A percentile compares a stretch with the other conserved stretches of the same genome.
phyloP scores from a whole-genome alignment of 345 rosid species.

The Hibiscus tridactylites region DNA sequence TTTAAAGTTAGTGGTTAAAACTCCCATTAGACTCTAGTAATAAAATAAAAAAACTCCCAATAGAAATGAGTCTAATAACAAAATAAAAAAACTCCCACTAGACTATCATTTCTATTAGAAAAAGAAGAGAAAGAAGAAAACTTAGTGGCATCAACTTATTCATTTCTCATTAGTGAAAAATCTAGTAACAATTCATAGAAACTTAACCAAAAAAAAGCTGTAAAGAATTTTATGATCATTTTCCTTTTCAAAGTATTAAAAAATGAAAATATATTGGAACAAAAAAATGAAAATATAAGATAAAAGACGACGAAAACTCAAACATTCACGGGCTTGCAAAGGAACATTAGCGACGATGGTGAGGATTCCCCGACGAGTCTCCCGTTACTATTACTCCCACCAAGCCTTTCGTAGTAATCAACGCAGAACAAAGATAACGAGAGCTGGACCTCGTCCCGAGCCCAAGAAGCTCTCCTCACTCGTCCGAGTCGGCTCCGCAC shows the following conservation, averaged over 20 bases:
- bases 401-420: conserved; percentile 71
- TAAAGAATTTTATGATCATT: conserved; percentile 7
- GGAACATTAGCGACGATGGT: conserved; percentile 78
- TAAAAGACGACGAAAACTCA: conserved; percentile 14
- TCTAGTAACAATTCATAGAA: background rate
- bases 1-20: too few species aligned
- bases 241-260: background rate
- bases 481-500: conserved; percentile 39
- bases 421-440: conserved; percentile 80
- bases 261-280: background rate
- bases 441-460: conserved; percentile 66
- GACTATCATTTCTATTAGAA: background rate
- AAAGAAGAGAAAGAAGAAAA: background rate
- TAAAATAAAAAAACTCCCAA: too few species aligned
- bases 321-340: conserved; percentile 78
- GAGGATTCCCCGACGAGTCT: conserved; percentile 29
- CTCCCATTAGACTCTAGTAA: too few species aligned
- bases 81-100: too few species aligned
- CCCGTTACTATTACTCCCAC: conserved; percentile 19
- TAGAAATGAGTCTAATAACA: too few species aligned
- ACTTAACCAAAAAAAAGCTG: background rate
- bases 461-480: conserved; percentile 26
- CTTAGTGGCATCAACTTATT: background rate
- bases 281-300: background rate
- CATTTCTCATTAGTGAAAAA: conserved; percentile 1